Percentiles rank a stretch among this genome's conserved stretches.
These are phyloP conservation scores for Aspergillus phoenicis DNA, from an alignment of 2,329 filamentous ascomycete species.

Conservation along the genomic window DNA sequence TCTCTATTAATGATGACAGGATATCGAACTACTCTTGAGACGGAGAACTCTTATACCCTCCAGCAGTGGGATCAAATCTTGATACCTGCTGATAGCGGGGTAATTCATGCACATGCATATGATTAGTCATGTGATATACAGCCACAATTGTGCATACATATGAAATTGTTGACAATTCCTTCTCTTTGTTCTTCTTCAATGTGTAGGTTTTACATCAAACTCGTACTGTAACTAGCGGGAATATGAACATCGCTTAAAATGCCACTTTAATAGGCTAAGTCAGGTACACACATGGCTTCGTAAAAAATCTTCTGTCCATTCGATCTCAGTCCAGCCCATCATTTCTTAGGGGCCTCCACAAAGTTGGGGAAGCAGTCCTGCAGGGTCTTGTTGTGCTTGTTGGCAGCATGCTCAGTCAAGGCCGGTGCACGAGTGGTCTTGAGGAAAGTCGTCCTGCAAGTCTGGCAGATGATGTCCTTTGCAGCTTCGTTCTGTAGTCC, in stretches of 20 bases:
- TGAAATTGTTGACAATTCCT: background rate
- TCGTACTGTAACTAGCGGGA: background rate
- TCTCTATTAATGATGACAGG: background rate
- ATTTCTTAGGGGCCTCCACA: conserved; percentile 18
- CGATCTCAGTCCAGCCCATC: background rate
- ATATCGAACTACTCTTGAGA: background rate
- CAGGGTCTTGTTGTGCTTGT: conserved; percentile 75
- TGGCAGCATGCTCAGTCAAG: conserved; percentile 70
- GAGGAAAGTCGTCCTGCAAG: conserved; percentile 78
- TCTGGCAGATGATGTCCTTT: conserved; percentile 73
- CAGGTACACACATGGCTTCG: background rate
- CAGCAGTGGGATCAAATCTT: no score
- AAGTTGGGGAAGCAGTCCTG: conserved; percentile 67
- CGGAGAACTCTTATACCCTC: no score
- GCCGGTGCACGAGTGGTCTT: conserved; percentile 74
- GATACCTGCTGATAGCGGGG: no score
- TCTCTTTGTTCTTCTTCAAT: background rate
- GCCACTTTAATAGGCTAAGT: background rate
- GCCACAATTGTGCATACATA: background rate
- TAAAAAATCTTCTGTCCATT: background rate
- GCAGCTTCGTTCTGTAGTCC: conserved; percentile 66
- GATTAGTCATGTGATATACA: background rate
- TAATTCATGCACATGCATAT: background rate
- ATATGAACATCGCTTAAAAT: background rate
- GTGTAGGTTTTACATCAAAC: background rate